Base-by-base conservation (phyloP, 768 basidiomycete genomes). In the Boletus bicolor region DNA sequence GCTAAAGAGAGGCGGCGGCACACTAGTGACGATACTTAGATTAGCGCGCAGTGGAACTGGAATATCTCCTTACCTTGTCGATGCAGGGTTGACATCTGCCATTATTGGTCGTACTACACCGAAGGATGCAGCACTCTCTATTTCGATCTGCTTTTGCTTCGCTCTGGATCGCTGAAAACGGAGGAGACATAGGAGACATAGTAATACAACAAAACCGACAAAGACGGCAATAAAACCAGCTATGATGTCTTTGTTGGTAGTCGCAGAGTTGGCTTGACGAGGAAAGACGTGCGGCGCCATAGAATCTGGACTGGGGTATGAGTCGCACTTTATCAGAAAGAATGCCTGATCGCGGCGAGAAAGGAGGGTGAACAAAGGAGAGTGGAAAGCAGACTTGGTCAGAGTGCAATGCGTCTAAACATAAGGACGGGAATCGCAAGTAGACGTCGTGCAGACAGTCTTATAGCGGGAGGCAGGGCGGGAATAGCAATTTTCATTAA, bases 121-220 rank as follows among this genome's bases (percentile, higher is more conserved):
- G 17, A 82, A 70, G 62, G 81, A 81, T 36, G 78, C 76, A 6
- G 75, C 70, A 44, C 71, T 73, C 35, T 72, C 72, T 28, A 61
- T 64, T n/a, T 72, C 70, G 51, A 76, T 72, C 15, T 75, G 68
- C 52, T 71, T 73, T 35, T 64, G 60, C 39, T 68, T 61, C 21
- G 71, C 66, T 35, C 75, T 77, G 59, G 76, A 76, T 44, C 82
- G 76, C 52, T 71, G 72, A 42, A 65, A 58, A n/a, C 71, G 73
- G 37, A 82, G 73, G 11, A 43, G 54, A 61, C 39, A 82, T 56
- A 39, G 21, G 19, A 24, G 21, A 28, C 30, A 79, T 49, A 24
- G 75, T 53, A 41, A 80, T 67, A 30, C 74, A 44, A 54, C 17
- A 21, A 55, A 0, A n/a, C 41, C 19, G 36, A 67, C 8, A 24